These are phyloP conservation scores for Tuctoria greenei DNA, from an alignment of 176 grass and related monocot genomes.

Conservation along the genomic window DNA sequence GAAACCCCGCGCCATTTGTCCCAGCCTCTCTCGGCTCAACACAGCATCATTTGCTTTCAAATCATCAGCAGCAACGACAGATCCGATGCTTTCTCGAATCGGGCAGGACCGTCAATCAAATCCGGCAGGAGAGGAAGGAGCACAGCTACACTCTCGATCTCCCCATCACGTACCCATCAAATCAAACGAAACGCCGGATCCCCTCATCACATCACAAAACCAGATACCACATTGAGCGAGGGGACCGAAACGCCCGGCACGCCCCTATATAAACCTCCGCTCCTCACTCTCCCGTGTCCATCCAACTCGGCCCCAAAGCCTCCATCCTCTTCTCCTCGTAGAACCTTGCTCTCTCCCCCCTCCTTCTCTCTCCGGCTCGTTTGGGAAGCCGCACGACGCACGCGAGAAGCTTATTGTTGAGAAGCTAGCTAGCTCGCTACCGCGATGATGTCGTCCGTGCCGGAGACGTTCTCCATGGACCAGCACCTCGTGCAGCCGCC, in stretches of 20 bases:
- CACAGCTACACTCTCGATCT: background rate
- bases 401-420: background rate
- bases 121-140: slow-evolving; percentile 54
- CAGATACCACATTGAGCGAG: background rate
- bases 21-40: background rate
- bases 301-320: background rate
- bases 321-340: background rate
- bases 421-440: background rate
- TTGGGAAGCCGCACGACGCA: background rate
- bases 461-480: slow-evolving; percentile 69
- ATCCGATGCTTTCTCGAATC: slow-evolving; percentile 84
- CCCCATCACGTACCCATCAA: slow-evolving; percentile 40
- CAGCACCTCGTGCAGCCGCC: slow-evolving; percentile 50
- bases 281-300: background rate
- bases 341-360: background rate
- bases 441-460: slow-evolving; percentile 55
- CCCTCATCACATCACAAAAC: slow-evolving; percentile 42
- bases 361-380: background rate
- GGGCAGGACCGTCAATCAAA: slow-evolving; percentile 83
- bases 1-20: background rate
- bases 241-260: background rate
- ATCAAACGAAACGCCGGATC: slow-evolving; percentile 38
- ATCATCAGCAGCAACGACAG: slow-evolving; percentile 60
- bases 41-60: slow-evolving; percentile 9
- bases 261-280: slow-evolving; percentile 38